Conservation (phyloP, 306 rosid genomes). For the Trifolium subterraneum region DNA sequence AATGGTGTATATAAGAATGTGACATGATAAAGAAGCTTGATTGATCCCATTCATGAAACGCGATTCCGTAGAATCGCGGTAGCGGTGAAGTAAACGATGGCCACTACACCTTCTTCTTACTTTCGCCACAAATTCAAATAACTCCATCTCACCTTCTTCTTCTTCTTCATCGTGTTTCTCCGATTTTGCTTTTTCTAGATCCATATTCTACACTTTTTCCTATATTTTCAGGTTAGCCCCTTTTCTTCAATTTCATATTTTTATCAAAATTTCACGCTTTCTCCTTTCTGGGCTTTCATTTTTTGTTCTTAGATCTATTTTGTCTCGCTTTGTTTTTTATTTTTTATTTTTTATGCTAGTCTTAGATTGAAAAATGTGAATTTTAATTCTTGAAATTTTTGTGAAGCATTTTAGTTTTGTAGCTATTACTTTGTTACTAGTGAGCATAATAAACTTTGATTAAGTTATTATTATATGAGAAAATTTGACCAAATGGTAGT, state of each 20-base stretch:
- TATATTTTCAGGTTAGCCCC: constrained; percentile 3
- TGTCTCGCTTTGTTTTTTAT: background rate
- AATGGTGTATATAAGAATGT: no score
- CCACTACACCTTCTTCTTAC: background rate
- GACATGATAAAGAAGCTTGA: background rate
- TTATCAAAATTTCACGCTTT: background rate
- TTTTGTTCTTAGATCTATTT: constrained; percentile 34
- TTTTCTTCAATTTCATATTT: background rate
- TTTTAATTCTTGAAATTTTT: background rate
- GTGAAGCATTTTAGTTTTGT: constrained; percentile 8
- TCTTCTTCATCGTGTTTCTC: constrained; percentile 33
- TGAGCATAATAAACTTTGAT: background rate
- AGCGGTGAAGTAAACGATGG: background rate
- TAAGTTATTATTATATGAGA: constrained; percentile 12
- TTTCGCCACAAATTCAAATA: constrained; percentile 1
- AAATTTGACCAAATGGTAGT: constrained; percentile 11
- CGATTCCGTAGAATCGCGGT: constrained; percentile 12
- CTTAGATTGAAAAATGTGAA: background rate
- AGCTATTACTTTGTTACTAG: background rate
- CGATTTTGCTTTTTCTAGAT: constrained; percentile 35
- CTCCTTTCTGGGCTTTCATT: background rate
- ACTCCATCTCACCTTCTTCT: background rate
- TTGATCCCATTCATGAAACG: background rate
- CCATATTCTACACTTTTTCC: constrained; percentile 14
- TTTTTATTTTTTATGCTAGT: background rate